Evolutionary conservation across 1,139 yeast genomes (phyloP).

Genomic region (Spencermartinsiella ligniputridi): DNA sequence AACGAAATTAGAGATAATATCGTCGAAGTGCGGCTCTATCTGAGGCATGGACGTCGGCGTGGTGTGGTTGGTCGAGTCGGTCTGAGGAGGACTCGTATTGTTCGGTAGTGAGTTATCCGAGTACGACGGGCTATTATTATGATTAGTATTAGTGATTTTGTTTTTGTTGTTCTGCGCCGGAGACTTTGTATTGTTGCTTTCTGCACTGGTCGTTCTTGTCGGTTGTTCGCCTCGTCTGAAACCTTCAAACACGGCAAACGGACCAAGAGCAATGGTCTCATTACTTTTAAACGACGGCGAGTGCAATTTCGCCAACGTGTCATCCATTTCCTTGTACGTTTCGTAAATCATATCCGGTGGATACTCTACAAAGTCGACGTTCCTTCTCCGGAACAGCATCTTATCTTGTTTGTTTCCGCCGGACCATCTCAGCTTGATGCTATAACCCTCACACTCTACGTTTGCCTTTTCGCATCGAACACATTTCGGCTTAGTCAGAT

Average conservation of each 20-base stretch:
- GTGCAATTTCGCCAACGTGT: constrained; percentile 60
- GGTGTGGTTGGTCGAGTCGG: neutral
- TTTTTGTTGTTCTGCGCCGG: neutral
- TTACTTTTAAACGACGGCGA: constrained; percentile 43
- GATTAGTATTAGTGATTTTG: neutral
- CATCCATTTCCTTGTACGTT: constrained; percentile 79
- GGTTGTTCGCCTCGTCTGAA: constrained; percentile 12
- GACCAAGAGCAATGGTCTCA: constrained; percentile 62
- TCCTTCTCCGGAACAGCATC: constrained; percentile 61
- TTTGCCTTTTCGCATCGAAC: constrained; percentile 51
- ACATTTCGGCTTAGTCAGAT: constrained; percentile 50
- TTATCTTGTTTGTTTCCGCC: constrained; percentile 30
- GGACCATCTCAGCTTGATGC: constrained; percentile 77
- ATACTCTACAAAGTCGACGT: constrained; percentile 60
- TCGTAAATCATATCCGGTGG: constrained; percentile 56
- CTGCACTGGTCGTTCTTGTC: no score
- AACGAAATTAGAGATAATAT: neutral
- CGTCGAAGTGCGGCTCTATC: neutral
- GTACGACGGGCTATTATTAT: neutral
- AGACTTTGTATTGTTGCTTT: constrained; percentile 11
- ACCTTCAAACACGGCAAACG: constrained; percentile 75
- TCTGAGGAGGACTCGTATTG: neutral
- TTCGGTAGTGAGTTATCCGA: neutral
- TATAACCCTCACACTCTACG: constrained; percentile 74
- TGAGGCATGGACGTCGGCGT: neutral